Conservation (phyloP, 2,329 filamentous ascomycete species). For the Aspergillus pseudonomiae region DNA sequence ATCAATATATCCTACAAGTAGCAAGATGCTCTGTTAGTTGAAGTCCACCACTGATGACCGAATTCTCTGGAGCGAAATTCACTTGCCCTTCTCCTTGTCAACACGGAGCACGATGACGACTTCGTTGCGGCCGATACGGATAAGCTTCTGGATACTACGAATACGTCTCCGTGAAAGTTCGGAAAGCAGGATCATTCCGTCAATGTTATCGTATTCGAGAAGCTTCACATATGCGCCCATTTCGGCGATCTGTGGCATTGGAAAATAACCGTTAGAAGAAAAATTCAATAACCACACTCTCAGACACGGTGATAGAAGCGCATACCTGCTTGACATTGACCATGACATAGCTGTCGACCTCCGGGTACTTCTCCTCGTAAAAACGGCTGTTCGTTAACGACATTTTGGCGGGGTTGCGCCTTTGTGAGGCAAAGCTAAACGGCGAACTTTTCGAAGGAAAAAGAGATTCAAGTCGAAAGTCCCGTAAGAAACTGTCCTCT, state of each 20-base stretch:
- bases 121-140: conserved; percentile 95
- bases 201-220: conserved; percentile 99
- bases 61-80: conserved; percentile 5
- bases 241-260: conserved; percentile 76
- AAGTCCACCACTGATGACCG: background rate
- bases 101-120: conserved; percentile 98
- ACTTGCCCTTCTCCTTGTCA: conserved; percentile 93
- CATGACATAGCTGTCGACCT: conserved; percentile 99
- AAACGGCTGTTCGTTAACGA: conserved; percentile 96
- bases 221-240: conserved; percentile 99
- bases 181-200: conserved; percentile 98
- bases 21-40: conserved; percentile 23
- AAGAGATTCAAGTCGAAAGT: background rate
- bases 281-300: background rate
- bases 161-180: conserved; percentile 98
- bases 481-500: background rate
- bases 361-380: conserved; percentile 96
- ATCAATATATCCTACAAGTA: conserved; percentile 81
- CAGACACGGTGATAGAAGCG: background rate
- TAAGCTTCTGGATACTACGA: conserved; percentile 97
- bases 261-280: conserved; percentile 19
- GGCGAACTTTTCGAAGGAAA: conserved; percentile 5
- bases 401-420: conserved; percentile 67
- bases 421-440: conserved; percentile 19
- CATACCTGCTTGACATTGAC: conserved; percentile 96